These are phyloP conservation scores for Elsinoe arachidis DNA, from an alignment of 2,329 filamentous ascomycete species.

Conservation along the genomic window DNA sequence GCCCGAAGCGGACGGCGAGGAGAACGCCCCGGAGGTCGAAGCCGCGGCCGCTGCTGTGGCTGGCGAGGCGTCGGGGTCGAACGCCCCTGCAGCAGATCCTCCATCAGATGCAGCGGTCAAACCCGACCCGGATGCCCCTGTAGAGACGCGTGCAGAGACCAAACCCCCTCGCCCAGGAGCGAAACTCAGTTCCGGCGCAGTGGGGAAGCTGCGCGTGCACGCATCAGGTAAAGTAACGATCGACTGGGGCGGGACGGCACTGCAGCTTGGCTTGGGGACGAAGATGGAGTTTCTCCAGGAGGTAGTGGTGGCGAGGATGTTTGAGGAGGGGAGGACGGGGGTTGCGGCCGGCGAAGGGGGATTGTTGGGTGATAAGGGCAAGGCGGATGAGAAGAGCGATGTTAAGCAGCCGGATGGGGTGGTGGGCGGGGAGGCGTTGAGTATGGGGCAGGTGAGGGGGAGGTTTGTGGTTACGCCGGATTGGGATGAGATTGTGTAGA, in stretches of 20 bases:
- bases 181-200: slow-evolving; percentile 43
- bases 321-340: slow-evolving; percentile 24
- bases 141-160: slow-evolving; percentile 20
- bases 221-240: slow-evolving; percentile 53
- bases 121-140: slow-evolving; percentile 21
- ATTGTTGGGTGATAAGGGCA: slow-evolving; percentile 18
- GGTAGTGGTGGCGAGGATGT: slow-evolving; percentile 37
- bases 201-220: slow-evolving; percentile 55
- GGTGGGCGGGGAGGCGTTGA: slow-evolving; percentile 39
- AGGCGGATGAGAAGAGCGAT: slow-evolving; percentile 29
- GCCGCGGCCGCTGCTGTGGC: not conserved
- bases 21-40: slow-evolving; percentile 8
- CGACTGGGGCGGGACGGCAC: slow-evolving; percentile 53
- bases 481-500: slow-evolving; percentile 44
- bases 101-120: slow-evolving; percentile 18
- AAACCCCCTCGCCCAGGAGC: slow-evolving; percentile 30
- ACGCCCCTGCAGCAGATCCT: not conserved
- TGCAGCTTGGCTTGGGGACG: slow-evolving; percentile 49
- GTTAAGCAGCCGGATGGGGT: slow-evolving; percentile 21
- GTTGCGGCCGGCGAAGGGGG: slow-evolving; percentile 29
- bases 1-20: slow-evolving; percentile 15
- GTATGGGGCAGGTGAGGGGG: slow-evolving; percentile 54
- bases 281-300: slow-evolving; percentile 53
- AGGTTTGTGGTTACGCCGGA: slow-evolving; percentile 57
- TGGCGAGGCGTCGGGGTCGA: not conserved